Conservation (phyloP, 305 asterid genomes). For the Caryopteris hybrid region DNA sequence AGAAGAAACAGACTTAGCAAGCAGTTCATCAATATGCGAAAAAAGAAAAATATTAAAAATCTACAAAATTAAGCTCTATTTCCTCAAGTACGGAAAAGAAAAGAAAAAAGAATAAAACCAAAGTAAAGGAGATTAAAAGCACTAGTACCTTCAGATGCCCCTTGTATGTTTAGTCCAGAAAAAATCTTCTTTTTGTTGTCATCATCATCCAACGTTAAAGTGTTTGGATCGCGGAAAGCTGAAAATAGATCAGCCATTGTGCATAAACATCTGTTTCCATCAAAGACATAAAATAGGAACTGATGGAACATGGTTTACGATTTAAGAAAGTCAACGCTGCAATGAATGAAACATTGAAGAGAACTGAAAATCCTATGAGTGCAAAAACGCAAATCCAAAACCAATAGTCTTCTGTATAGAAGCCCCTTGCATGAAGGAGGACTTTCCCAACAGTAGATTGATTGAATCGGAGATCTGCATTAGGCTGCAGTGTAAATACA, state of each 20-base stretch:
- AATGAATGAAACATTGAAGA: conserved; percentile 38
- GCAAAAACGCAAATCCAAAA: conserved; percentile 38
- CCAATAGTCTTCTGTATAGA: conserved; percentile 35
- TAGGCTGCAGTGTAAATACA: conserved; percentile 22
- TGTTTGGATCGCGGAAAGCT: conserved; percentile 30
- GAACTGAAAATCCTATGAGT: conserved; percentile 31
- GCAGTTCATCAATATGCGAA: no score
- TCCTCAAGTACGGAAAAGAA: no score
- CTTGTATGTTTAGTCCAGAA: not conserved
- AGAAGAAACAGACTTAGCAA: no score
- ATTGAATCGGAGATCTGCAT: conserved; percentile 30
- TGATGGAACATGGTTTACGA: conserved; percentile 17
- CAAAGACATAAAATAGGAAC: not conserved
- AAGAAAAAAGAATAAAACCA: not conserved
- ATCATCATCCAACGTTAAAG: conserved; percentile 21
- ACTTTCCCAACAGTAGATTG: conserved; percentile 41
- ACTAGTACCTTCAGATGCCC: conserved; percentile 12
- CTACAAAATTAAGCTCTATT: no score
- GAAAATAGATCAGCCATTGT: conserved; percentile 11
- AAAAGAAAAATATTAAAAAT: no score
- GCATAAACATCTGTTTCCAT: not conserved
- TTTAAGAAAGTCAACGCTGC: conserved; percentile 38
- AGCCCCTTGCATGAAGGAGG: conserved; percentile 38
- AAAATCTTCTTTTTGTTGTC: conserved; percentile 3
- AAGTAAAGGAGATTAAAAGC: not conserved